A percentile compares a stretch with the other conserved stretches of the same genome.
phyloP scores from a whole-genome alignment of 768 basidiomycete species.

The Russula sp. region DNA sequence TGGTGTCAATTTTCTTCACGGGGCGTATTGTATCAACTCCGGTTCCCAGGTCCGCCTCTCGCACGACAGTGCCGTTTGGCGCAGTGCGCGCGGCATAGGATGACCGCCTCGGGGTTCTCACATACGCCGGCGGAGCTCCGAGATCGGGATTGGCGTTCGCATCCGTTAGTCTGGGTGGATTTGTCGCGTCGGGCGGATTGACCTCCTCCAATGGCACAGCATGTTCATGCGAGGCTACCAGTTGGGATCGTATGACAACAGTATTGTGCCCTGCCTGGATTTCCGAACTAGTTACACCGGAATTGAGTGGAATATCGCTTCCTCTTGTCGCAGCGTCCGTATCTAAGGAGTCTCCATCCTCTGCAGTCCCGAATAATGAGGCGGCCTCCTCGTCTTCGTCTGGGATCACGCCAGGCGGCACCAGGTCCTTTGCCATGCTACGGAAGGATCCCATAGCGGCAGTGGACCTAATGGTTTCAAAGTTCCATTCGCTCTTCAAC shows the following conservation, averaged over 20 bases:
- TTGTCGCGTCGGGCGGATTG: slow-evolving; percentile 36
- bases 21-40: slow-evolving; percentile 90
- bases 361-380: slow-evolving; percentile 38
- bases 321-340: slow-evolving; percentile 54
- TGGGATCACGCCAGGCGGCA: slow-evolving; percentile 49
- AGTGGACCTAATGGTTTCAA: slow-evolving; percentile 74
- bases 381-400: slow-evolving; percentile 44
- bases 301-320: slow-evolving; percentile 40
- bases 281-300: slow-evolving; percentile 43
- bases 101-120: slow-evolving; percentile 57
- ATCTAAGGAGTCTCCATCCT: slow-evolving; percentile 49
- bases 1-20: slow-evolving; percentile 84
- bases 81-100: slow-evolving; percentile 75
- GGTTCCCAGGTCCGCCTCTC: slow-evolving; percentile 78
- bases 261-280: slow-evolving; percentile 61
- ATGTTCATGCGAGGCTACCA: slow-evolving; percentile 28
- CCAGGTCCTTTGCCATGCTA: slow-evolving; percentile 63
- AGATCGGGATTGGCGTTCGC: slow-evolving; percentile 31
- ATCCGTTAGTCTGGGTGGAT: slow-evolving; percentile 31
- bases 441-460: slow-evolving; percentile 74
- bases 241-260: slow-evolving; percentile 52
- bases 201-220: slow-evolving; percentile 40
- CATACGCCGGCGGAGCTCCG: slow-evolving; percentile 70
- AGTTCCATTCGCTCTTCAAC: slow-evolving; percentile 91
- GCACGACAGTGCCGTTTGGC: slow-evolving; percentile 67